Base-by-base conservation (phyloP, 2,329 filamentous ascomycete genomes). In the Claviceps humidiphila region DNA sequence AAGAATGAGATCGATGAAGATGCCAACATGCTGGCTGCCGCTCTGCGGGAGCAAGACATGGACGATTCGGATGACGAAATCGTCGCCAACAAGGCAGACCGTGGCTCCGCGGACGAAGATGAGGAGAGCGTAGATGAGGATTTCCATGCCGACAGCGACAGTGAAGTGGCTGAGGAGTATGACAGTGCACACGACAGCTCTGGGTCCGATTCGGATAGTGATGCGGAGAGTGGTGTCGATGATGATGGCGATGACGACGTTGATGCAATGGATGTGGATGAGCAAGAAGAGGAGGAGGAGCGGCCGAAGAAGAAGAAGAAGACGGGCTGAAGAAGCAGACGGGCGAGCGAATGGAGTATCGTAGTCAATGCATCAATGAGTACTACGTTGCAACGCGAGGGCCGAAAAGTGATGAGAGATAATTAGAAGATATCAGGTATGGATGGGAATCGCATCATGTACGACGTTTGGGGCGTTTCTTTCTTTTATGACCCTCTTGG, bases 1-100 rank as follows among this genome's bases (percentile, higher is more conserved):
- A 97, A 96, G 82, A 98, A 98, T 68, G 93, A 98, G 71, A 96
- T 98, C 74, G 85, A 94, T 56, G 93, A 96, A 66, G 93, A 98
- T 60, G 86, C 88, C 66, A 83, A 86, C 66, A 59, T 80, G 53
- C 79, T 96, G 54, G 86, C 87, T 37, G 87, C 87, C 11, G 89
- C 89, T 22, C 79, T 96, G 55, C 80, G 89, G 55, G 84, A 94
- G 60, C 85, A 93, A 58, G 88, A 82, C 63, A 85, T 94, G 69
- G 85, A 82, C 60, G 85, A 82, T 57, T 91, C 87, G 26, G 90
- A 95, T 59, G 89, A 94, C 55, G 86, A 89, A 57, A 84, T 86
- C 43, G 85, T 84, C 7, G 81, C 75, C 30, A 78, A 69, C 55
- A 78, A 80, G 58, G 80, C 84, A 2, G 88, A 93, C 66, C 84